Evolutionary conservation across 371 early-diverging fungal genomes (phyloP).

Genomic region (Apophysomyces ossiformis): DNA sequence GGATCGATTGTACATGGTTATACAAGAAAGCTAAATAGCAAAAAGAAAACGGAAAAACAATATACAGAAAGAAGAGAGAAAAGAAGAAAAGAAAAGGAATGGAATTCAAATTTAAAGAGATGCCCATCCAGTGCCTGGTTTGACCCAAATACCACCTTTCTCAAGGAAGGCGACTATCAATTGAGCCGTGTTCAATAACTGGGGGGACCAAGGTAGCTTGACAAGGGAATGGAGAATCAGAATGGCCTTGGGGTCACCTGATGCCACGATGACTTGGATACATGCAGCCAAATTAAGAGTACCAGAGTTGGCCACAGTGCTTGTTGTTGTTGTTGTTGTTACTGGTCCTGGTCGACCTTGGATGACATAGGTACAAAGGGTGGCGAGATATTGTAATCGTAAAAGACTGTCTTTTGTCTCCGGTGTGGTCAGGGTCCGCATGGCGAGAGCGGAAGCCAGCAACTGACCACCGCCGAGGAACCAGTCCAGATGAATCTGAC

Average conservation of each 20-base stretch:
- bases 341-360: conserved; percentile 35
- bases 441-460: conserved; percentile 38
- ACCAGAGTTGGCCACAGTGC: no score
- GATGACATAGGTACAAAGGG: conserved; percentile 38
- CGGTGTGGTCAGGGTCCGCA: conserved; percentile 24
- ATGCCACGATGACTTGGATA: conserved; percentile 25
- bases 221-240: conserved; percentile 29
- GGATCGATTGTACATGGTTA: not conserved
- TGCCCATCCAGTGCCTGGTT: conserved; percentile 34
- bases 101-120: conserved; percentile 4
- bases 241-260: conserved; percentile 33
- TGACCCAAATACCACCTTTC: conserved; percentile 34
- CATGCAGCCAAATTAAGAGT: conserved; percentile 23
- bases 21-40: not conserved
- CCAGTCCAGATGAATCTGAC: conserved; percentile 32
- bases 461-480: conserved; percentile 43
- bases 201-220: conserved; percentile 20
- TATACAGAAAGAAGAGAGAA: not conserved
- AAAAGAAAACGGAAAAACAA: not conserved
- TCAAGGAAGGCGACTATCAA: conserved; percentile 29
- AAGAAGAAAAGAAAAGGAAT: not conserved
- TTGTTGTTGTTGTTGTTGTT: conserved; percentile 9
- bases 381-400: conserved; percentile 32
- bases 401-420: conserved; percentile 16
- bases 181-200: conserved; percentile 21